Evolutionary conservation across 2,329 filamentous ascomycete species (phyloP).

Genomic region (Microdochium paspali): DNA sequence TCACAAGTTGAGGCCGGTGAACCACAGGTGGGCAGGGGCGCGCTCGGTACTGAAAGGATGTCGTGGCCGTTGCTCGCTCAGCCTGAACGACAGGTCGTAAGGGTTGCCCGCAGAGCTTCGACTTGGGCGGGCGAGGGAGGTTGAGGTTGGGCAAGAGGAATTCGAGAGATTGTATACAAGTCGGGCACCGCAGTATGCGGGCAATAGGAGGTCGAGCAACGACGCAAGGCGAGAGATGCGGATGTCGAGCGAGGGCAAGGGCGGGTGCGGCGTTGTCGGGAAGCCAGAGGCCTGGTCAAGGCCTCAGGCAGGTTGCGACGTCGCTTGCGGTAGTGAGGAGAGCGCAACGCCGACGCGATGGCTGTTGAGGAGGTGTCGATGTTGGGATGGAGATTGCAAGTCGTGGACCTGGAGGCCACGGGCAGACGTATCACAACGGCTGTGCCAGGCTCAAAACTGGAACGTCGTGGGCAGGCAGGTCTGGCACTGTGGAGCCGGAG

Average conservation of each 20-base stretch:
- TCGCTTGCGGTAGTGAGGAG: background rate
- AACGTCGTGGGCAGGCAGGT: background rate
- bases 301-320: background rate
- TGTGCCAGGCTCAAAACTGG: background rate
- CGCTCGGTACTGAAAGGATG: no score
- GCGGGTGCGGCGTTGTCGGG: background rate
- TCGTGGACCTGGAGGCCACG: background rate
- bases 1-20: no score
- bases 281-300: background rate
- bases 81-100: background rate
- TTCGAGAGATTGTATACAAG: background rate
- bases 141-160: background rate
- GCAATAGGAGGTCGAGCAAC: background rate
- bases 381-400: background rate
- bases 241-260: background rate
- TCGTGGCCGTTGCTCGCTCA: background rate
- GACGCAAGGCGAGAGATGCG: constrained; percentile 7
- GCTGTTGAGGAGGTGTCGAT: background rate
- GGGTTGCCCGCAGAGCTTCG: background rate
- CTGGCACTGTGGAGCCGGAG: background rate
- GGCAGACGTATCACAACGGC: background rate
- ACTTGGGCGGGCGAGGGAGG: background rate
- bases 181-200: background rate
- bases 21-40: no score
- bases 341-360: background rate